A percentile compares a stretch with the other conserved stretches of the same genome.
These are phyloP conservation scores for Starmerella sirachaensis DNA, from an alignment of 805 yeast species.

Conservation along the genomic window DNA sequence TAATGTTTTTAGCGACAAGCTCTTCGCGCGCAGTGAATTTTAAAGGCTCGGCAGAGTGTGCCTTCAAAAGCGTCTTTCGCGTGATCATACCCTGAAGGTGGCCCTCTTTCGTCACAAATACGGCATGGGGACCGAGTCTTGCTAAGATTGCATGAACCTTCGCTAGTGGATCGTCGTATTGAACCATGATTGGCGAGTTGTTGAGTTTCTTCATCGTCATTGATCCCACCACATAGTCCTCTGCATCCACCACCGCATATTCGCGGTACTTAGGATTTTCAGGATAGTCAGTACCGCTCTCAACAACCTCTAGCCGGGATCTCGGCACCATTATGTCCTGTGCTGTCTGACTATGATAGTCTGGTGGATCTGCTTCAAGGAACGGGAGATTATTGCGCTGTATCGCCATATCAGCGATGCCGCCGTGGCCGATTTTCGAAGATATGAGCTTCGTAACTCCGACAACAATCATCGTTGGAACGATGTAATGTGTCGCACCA, in stretches of 20 bases:
- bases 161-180: conserved; percentile 44
- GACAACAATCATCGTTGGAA: conserved; percentile 94
- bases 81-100: conserved; percentile 60
- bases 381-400: conserved; percentile 76
- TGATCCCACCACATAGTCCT: conserved; percentile 26
- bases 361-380: conserved; percentile 58
- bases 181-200: conserved; percentile 49
- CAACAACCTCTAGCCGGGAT: conserved; percentile 17
- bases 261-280: conserved; percentile 11
- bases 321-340: conserved; percentile 51
- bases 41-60: neutral
- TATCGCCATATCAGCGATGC: conserved; percentile 95
- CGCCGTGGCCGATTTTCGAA: conserved; percentile 67
- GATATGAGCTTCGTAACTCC: conserved; percentile 74
- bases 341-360: conserved; percentile 26
- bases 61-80: conserved; percentile 63
- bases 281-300: conserved; percentile 5
- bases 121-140: conserved; percentile 65
- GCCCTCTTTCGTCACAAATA: conserved; percentile 56
- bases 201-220: conserved; percentile 16
- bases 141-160: conserved; percentile 55
- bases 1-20: conserved; percentile 1
- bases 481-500: conserved; percentile 81
- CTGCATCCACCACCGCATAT: conserved; percentile 31
- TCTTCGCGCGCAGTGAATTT: conserved; percentile 6